phyloP scores from a whole-genome alignment of 495 filamentous ascomycete species.

The Aspergillus bridgeri region DNA sequence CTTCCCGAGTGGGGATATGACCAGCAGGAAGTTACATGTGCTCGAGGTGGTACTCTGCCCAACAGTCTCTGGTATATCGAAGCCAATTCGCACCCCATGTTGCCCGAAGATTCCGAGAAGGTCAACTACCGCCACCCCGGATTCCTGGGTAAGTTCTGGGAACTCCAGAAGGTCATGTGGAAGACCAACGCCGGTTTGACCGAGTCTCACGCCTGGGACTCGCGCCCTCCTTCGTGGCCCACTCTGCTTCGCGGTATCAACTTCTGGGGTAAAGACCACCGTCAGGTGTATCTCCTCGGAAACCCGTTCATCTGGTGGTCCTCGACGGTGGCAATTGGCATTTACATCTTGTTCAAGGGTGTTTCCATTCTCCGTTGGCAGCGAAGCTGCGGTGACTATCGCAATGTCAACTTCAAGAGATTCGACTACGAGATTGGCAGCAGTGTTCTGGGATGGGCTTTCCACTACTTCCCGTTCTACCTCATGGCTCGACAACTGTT shows the following conservation, averaged over 20 bases:
- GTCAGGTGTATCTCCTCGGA: conserved; percentile 93
- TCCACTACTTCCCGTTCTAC: conserved; percentile 97
- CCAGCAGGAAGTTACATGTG: conserved; percentile 97
- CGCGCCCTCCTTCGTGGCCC: conserved; percentile 90
- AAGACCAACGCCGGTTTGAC: conserved; percentile 93
- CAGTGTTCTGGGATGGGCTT: conserved; percentile 86
- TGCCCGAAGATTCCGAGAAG: conserved; percentile 73
- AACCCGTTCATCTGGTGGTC: conserved; percentile 97
- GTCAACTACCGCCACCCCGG: conserved; percentile 95
- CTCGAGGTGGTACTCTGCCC: conserved; percentile 84
- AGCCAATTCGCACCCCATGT: conserved; percentile 74
- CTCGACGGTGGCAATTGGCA: conserved; percentile 72
- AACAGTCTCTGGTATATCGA: conserved; percentile 98
- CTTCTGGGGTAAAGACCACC: conserved; percentile 94
- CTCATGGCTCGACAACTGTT: conserved; percentile 98
- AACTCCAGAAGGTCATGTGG: conserved; percentile 99
- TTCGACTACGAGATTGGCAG: conserved; percentile 97
- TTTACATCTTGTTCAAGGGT: conserved; percentile 82
- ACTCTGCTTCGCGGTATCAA: conserved; percentile 94
- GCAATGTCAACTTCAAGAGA: conserved; percentile 75
- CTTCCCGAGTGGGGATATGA: conserved; percentile 95
- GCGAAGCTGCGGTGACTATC: conserved; percentile 83
- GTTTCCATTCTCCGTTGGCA: conserved; percentile 91
- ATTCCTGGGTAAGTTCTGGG: conserved; percentile 98
- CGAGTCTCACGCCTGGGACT: conserved; percentile 97